phyloP scores from a whole-genome alignment of 495 filamentous ascomycete species.

The Monascus purpureus region DNA sequence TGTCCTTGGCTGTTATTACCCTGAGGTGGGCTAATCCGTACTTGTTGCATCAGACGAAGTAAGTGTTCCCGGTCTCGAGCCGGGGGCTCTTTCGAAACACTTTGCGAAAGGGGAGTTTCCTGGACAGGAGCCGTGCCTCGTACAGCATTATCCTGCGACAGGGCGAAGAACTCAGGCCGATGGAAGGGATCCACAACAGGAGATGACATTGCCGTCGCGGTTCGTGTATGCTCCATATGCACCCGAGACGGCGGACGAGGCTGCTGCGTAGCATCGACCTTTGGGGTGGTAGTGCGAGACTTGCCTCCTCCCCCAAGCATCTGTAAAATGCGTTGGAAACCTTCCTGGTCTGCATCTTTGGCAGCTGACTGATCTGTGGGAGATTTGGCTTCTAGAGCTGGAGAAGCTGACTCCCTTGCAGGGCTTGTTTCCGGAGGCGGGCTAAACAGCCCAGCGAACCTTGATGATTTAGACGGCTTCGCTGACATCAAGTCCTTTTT shows the following conservation, averaged over 20 bases:
- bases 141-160: slow-evolving; percentile 7
- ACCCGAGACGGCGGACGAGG: slow-evolving; percentile 16
- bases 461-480: slow-evolving; percentile 46
- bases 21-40: slow-evolving; percentile 19
- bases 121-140: slow-evolving; percentile 10
- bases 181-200: slow-evolving; percentile 19
- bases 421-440: slow-evolving; percentile 41
- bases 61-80: slow-evolving; percentile 34
- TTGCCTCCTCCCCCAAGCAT: slow-evolving; percentile 51
- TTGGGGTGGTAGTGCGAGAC: slow-evolving; percentile 28
- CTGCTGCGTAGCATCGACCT: slow-evolving; percentile 17
- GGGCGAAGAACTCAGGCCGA: slow-evolving; percentile 16
- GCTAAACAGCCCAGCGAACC: slow-evolving; percentile 74
- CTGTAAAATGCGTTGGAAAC: slow-evolving; percentile 74
- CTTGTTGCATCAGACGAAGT: slow-evolving; percentile 40
- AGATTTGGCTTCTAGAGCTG: slow-evolving; percentile 11
- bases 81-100: slow-evolving; percentile 18
- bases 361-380: slow-evolving; percentile 23
- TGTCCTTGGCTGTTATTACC: slow-evolving; percentile 12
- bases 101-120: slow-evolving; percentile 18
- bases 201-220: slow-evolving; percentile 18
- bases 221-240: slow-evolving; percentile 20
- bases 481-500: slow-evolving; percentile 13
- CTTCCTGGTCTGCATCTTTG: slow-evolving; percentile 66
- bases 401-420: slow-evolving; percentile 38